Evolutionary conservation across 2,329 filamentous ascomycete genomes (phyloP).

Genomic region (Coniochaeta sp.): DNA sequence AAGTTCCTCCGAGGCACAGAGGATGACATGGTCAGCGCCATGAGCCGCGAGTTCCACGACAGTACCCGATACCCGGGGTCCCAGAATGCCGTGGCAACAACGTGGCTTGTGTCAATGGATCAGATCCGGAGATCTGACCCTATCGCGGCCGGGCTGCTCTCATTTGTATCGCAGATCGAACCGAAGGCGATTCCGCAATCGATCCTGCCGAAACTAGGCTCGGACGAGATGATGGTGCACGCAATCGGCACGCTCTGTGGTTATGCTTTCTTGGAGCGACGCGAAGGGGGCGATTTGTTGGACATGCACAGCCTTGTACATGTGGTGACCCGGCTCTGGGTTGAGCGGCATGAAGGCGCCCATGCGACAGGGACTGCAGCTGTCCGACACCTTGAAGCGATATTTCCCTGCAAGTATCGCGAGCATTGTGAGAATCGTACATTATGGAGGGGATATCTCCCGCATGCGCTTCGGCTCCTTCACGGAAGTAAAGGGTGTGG

Average conservation of each 20-base stretch:
- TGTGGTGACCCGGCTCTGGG: slow-evolving; percentile 21
- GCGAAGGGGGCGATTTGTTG: slow-evolving; percentile 14
- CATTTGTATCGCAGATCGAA: slow-evolving; percentile 29
- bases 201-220: slow-evolving; percentile 17
- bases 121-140: slow-evolving; percentile 20
- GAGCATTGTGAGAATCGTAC: neutral
- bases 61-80: slow-evolving; percentile 19
- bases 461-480: neutral
- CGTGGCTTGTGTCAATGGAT: slow-evolving; percentile 33
- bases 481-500: neutral
- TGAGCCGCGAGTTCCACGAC: slow-evolving; percentile 26
- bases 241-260: slow-evolving; percentile 23
- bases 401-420: neutral
- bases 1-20: slow-evolving; percentile 20
- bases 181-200: slow-evolving; percentile 28
- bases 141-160: slow-evolving; percentile 25
- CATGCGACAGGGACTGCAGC: neutral
- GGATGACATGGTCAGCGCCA: slow-evolving; percentile 19
- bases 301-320: slow-evolving; percentile 31
- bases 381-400: neutral
- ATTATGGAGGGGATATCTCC: neutral
- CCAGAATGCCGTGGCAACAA: slow-evolving; percentile 26
- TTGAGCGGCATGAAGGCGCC: neutral
- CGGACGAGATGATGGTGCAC: slow-evolving; percentile 10
- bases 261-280: slow-evolving; percentile 23